Evolutionary conservation across 2,329 filamentous ascomycete species (phyloP).

Genomic region (Chaetomium strumarium): DNA sequence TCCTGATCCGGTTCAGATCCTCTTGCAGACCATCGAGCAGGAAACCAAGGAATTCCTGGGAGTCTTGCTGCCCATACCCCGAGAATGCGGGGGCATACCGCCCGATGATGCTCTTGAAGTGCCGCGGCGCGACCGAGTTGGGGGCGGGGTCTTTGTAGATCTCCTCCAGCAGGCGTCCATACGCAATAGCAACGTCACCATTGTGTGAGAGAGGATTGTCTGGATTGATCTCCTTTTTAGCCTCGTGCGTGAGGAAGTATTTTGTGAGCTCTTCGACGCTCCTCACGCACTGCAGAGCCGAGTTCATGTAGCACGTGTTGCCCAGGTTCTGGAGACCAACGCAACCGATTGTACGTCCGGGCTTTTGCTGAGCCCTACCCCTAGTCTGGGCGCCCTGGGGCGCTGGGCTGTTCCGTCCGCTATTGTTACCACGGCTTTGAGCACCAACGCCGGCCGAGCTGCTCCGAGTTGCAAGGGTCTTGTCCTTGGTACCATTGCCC

Average conservation of each 20-base stretch:
- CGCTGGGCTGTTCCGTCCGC: constrained; percentile 64
- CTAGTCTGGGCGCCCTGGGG: constrained; percentile 59
- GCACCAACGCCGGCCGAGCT: constrained; percentile 31
- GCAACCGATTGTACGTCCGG: constrained; percentile 65
- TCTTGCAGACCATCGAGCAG: constrained; percentile 91
- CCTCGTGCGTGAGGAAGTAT: constrained; percentile 75
- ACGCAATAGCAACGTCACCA: constrained; percentile 80
- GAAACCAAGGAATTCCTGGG: constrained; percentile 94
- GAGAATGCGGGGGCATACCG: constrained; percentile 80
- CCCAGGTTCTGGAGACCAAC: constrained; percentile 85
- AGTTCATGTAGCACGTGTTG: constrained; percentile 99
- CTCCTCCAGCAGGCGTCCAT: constrained; percentile 66
- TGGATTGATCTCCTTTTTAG: constrained; percentile 75
- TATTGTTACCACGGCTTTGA: constrained; percentile 42
- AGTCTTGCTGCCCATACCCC: constrained; percentile 93
- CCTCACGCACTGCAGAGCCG: constrained; percentile 87
- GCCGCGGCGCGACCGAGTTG: constrained; percentile 67
- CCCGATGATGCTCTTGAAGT: constrained; percentile 79
- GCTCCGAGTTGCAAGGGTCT: constrained; percentile 33
- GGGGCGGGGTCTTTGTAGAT: constrained; percentile 67
- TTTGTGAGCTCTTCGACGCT: constrained; percentile 89
- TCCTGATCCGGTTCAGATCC: constrained; percentile 85
- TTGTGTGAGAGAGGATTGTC: constrained; percentile 80
- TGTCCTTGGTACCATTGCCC: constrained; percentile 29
- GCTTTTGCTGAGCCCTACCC: constrained; percentile 63